Conservation (phyloP, 2,329 filamentous ascomycete species). For the Xylaria polymorpha region DNA sequence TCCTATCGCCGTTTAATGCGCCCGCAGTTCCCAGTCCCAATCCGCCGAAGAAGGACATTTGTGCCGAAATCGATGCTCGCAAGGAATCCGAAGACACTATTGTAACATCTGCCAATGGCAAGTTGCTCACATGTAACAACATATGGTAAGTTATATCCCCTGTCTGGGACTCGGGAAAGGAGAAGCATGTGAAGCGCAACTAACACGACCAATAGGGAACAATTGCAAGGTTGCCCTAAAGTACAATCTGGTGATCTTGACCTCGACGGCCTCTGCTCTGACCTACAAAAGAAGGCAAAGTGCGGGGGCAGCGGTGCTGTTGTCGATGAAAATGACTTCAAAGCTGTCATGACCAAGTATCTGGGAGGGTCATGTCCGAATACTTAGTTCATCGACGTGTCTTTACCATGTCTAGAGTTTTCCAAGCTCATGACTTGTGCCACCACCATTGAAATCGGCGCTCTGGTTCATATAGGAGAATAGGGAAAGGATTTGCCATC, state of each 20-base stretch:
- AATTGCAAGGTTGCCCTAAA: slow-evolving; percentile 85
- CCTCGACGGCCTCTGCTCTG: slow-evolving; percentile 89
- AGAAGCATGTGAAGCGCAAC: slow-evolving; percentile 36
- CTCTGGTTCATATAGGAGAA: slow-evolving; percentile 29
- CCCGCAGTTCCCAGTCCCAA: slow-evolving; percentile 55
- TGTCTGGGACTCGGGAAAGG: slow-evolving; percentile 15
- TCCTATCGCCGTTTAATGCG: slow-evolving; percentile 83
- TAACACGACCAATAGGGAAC: slow-evolving; percentile 76
- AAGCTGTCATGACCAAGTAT: slow-evolving; percentile 77
- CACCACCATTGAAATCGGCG: slow-evolving; percentile 30
- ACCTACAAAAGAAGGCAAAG: slow-evolving; percentile 94
- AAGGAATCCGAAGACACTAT: slow-evolving; percentile 78
- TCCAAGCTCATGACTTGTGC: slow-evolving; percentile 31
- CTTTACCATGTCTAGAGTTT: slow-evolving; percentile 19
- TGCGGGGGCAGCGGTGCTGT: slow-evolving; percentile 92
- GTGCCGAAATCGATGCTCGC: slow-evolving; percentile 80
- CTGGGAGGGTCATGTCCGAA: slow-evolving; percentile 49
- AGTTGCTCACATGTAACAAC: slow-evolving; percentile 85
- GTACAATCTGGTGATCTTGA: slow-evolving; percentile 93
- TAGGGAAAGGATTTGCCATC: slow-evolving; percentile 25
- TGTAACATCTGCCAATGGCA: slow-evolving; percentile 64
- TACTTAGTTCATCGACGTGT: slow-evolving; percentile 14
- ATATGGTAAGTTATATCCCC: slow-evolving; percentile 79
- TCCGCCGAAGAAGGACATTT: slow-evolving; percentile 69
- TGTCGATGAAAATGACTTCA: slow-evolving; percentile 88